Evolutionary conservation across 108 stramenopile genomes (phyloP).

Genomic region (Cyclostephanos tholiformis): DNA sequence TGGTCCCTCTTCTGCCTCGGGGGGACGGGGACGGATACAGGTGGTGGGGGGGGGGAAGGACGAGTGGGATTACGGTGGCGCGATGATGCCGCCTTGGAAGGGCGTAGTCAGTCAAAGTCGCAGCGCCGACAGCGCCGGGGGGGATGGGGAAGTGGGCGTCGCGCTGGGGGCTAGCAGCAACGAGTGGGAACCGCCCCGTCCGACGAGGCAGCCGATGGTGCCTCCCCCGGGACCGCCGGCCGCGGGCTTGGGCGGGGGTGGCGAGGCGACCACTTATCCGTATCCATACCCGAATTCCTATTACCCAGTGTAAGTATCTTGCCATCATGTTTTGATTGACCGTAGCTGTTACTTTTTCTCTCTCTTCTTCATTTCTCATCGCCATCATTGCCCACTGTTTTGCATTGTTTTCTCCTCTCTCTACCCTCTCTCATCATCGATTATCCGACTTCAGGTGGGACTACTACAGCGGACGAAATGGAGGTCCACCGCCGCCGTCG

Average conservation of each 20-base stretch:
- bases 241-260: neutral
- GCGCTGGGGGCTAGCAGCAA: neutral
- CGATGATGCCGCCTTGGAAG: neutral
- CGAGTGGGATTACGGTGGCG: neutral
- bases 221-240: slow-evolving; percentile 6
- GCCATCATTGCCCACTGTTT: neutral
- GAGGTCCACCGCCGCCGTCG: neutral
- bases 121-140: slow-evolving; percentile 7
- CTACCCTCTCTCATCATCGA: no score
- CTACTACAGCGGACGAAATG: neutral
- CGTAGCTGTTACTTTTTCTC: no score
- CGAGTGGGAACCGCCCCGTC: slow-evolving; percentile 24
- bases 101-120: neutral
- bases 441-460: neutral
- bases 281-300: neutral
- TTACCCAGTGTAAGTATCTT: neutral
- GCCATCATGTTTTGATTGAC: no score
- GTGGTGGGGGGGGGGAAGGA: slow-evolving; percentile 8
- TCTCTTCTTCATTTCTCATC: no score
- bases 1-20: neutral
- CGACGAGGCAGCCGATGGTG: slow-evolving; percentile 6
- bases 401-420: no score
- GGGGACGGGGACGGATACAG: neutral
- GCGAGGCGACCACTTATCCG: neutral
- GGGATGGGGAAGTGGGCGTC: neutral